These are phyloP conservation scores for Tetracladium setigerum DNA, from an alignment of 495 filamentous ascomycete genomes.

Conservation along the genomic window DNA sequence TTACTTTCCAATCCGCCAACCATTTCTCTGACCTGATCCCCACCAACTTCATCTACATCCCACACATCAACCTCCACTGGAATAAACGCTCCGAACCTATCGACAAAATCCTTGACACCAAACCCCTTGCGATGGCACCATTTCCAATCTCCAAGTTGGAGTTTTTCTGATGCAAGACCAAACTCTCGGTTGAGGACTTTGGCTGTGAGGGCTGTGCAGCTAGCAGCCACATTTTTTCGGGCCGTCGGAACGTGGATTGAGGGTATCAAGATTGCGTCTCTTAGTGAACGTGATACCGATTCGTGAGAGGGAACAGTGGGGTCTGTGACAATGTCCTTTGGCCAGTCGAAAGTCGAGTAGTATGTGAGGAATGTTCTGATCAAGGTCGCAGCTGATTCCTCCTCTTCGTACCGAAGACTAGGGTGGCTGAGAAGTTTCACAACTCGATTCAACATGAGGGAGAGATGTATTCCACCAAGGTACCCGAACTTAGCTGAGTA, in stretches of 20 bases:
- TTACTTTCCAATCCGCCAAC: slow-evolving; percentile 49
- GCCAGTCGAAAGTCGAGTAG: slow-evolving; percentile 49
- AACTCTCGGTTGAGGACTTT: slow-evolving; percentile 42
- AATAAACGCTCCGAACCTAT: slow-evolving; percentile 39
- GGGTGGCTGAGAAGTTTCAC: slow-evolving; percentile 35
- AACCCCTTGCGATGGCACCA: slow-evolving; percentile 41
- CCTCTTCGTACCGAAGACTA: neutral
- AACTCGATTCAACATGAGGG: slow-evolving; percentile 44
- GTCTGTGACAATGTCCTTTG: slow-evolving; percentile 39
- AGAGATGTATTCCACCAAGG: slow-evolving; percentile 49
- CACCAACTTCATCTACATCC: slow-evolving; percentile 38
- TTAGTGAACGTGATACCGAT: slow-evolving; percentile 29
- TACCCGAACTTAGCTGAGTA: slow-evolving; percentile 51
- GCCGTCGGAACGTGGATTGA: slow-evolving; percentile 44
- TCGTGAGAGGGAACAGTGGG: slow-evolving; percentile 34
- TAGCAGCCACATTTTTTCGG: slow-evolving; percentile 38
- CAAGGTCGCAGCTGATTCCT: slow-evolving; percentile 31
- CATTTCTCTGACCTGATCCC: slow-evolving; percentile 12
- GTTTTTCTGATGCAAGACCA: slow-evolving; percentile 27
- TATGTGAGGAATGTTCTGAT: slow-evolving; percentile 47
- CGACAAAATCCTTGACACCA: slow-evolving; percentile 37
- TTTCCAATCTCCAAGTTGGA: slow-evolving; percentile 35
- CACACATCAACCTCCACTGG: slow-evolving; percentile 36
- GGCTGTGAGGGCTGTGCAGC: slow-evolving; percentile 38
- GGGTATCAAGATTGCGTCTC: slow-evolving; percentile 49